phyloP scores from a whole-genome alignment of 176 grass and related monocot species.

The Aegilops tauschii region DNA sequence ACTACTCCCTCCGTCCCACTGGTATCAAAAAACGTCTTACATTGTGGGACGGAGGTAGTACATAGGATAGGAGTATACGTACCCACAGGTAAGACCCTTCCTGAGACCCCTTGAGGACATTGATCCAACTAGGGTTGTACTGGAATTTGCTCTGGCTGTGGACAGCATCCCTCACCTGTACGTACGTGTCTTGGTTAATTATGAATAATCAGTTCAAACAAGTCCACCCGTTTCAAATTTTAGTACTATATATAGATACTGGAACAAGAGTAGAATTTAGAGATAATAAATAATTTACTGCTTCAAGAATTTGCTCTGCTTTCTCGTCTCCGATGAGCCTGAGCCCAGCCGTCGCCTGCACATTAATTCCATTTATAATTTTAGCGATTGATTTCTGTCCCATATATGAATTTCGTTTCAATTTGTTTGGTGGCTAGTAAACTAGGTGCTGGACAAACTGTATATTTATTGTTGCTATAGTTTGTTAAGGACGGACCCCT shows the following conservation, averaged over 20 bases:
- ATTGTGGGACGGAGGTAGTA: too few species aligned
- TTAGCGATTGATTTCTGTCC: too few species aligned
- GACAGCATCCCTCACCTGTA: conserved; percentile 42
- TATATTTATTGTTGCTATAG: too few species aligned
- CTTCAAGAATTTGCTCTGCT: conserved; percentile 41
- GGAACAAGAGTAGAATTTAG: too few species aligned
- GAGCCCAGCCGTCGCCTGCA: conserved; percentile 47
- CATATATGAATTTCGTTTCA: too few species aligned
- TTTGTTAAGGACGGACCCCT: conserved; percentile 19
- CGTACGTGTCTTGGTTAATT: background rate
- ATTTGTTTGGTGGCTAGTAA: too few species aligned
- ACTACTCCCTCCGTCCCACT: too few species aligned
- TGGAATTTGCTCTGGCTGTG: background rate
- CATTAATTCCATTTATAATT: background rate
- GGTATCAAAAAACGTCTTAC: too few species aligned
- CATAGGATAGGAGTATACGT: background rate
- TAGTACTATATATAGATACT: too few species aligned
- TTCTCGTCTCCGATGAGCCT: conserved; percentile 37
- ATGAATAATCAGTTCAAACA: background rate
- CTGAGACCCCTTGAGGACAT: conserved; percentile 42
- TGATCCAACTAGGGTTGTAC: conserved; percentile 1
- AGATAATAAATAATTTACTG: background rate
- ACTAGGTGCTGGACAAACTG: too few species aligned
- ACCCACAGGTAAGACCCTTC: conserved; percentile 69
- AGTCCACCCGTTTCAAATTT: too few species aligned